phyloP scores from a whole-genome alignment of 805 yeast species.

The Lachancea fermentati region DNA sequence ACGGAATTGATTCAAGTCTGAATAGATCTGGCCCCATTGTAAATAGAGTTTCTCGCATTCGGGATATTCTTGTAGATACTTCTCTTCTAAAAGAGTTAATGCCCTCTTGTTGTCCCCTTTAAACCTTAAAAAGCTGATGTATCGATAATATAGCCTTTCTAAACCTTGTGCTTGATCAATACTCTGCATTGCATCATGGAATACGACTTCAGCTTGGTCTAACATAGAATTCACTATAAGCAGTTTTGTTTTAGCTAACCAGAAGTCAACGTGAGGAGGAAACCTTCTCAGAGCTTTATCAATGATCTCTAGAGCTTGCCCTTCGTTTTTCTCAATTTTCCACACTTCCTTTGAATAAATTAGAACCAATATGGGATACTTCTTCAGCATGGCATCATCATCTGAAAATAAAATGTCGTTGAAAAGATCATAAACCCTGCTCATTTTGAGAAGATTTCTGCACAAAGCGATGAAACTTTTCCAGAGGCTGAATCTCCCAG shows the following conservation, averaged over 20 bases:
- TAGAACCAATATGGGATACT: constrained; percentile 47
- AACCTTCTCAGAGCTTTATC: constrained; percentile 39
- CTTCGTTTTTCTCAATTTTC: constrained; percentile 41
- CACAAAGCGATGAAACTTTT: constrained; percentile 37
- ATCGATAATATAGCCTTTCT: constrained; percentile 57
- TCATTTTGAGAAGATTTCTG: constrained; percentile 23
- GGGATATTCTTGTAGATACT: constrained; percentile 47
- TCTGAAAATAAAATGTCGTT: constrained; percentile 43
- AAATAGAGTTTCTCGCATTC: constrained; percentile 48
- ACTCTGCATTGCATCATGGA: constrained; percentile 34
- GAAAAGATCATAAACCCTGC: constrained; percentile 40
- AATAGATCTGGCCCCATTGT: constrained; percentile 55
- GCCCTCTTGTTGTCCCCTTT: constrained; percentile 35
- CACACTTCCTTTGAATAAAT: constrained; percentile 72
- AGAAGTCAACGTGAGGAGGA: constrained; percentile 48
- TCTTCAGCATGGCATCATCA: constrained; percentile 37
- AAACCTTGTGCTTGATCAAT: constrained; percentile 24
- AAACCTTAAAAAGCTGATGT: constrained; percentile 46
- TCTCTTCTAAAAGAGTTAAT: constrained; percentile 34
- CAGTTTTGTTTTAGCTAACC: constrained; percentile 69
- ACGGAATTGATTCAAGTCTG: constrained; percentile 27
- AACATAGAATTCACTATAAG: constrained; percentile 39
- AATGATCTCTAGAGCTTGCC: constrained; percentile 50
- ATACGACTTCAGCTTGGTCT: constrained; percentile 34
- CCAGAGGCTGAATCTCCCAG: constrained; percentile 47